Evolutionary conservation across 768 basidiomycete genomes (phyloP).

Genomic region (Harrya chromipes): DNA sequence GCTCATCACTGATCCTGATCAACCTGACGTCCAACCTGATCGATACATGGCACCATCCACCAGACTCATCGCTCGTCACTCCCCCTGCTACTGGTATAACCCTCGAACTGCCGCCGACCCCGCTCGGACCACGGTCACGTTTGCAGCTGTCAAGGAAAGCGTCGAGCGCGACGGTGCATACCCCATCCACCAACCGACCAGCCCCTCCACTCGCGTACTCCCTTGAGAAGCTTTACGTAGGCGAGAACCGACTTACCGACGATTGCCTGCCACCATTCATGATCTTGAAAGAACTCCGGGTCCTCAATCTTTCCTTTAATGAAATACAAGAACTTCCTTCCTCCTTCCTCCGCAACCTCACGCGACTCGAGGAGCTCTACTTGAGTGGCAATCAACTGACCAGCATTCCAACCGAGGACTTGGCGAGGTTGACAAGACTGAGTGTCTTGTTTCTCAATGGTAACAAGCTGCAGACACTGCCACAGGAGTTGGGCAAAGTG

Average conservation of each 20-base stretch:
- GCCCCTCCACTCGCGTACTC: constrained; percentile 64
- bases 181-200: constrained; percentile 24
- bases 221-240: constrained; percentile 78
- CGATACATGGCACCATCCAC: constrained; percentile 67
- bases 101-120: constrained; percentile 20
- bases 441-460: constrained; percentile 86
- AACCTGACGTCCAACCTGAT: constrained; percentile 91
- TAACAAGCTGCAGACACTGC: constrained; percentile 88
- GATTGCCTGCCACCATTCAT: constrained; percentile 74
- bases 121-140: constrained; percentile 14
- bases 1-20: constrained; percentile 63
- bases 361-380: constrained; percentile 79
- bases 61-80: constrained; percentile 31
- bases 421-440: constrained; percentile 66
- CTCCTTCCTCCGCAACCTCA: constrained; percentile 68
- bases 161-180: constrained; percentile 36
- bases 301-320: constrained; percentile 94
- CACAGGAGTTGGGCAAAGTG: constrained; percentile 85
- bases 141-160: constrained; percentile 26
- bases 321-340: constrained; percentile 86
- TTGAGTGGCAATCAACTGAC: constrained; percentile 94
- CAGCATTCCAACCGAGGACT: constrained; percentile 84
- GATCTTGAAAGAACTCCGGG: constrained; percentile 69
- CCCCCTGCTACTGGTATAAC: constrained; percentile 19
- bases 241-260: constrained; percentile 85